Percentiles rank a stretch among this genome's conserved stretches.
phyloP scores from a whole-genome alignment of 495 filamentous ascomycete genomes.

The Diplogelasinospora grovesii region DNA sequence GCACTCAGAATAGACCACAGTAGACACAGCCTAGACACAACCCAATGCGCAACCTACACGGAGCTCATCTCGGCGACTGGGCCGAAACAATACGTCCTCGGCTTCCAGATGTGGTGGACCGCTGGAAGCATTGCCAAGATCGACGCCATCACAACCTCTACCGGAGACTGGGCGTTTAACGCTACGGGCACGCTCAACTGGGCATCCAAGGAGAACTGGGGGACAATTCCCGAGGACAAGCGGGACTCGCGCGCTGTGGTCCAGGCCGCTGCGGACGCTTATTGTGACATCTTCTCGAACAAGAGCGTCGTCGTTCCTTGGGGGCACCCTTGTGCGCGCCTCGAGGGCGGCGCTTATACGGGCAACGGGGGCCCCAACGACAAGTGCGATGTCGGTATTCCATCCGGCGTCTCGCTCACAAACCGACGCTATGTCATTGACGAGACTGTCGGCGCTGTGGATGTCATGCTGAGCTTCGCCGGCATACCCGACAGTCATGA shows the following conservation, averaged over 20 bases:
- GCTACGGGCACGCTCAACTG: conserved; percentile 42
- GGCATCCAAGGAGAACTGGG: conserved; percentile 37
- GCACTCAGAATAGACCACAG: conserved; percentile 42
- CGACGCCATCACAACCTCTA: conserved; percentile 37
- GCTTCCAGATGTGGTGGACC: conserved; percentile 38
- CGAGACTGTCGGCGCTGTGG: conserved; percentile 41
- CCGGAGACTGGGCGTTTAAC: conserved; percentile 46
- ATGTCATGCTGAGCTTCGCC: conserved; percentile 38
- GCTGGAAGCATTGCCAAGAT: conserved; percentile 26
- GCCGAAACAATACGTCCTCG: conserved; percentile 42
- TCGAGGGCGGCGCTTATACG: conserved; percentile 43
- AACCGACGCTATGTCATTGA: conserved; percentile 48
- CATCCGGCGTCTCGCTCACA: conserved; percentile 28
- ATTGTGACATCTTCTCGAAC: conserved; percentile 41
- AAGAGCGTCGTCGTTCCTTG: conserved; percentile 42
- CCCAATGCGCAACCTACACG: conserved; percentile 45
- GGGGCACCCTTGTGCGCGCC: conserved; percentile 39
- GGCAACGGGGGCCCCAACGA: conserved; percentile 29
- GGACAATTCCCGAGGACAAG: conserved; percentile 34
- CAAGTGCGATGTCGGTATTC: conserved; percentile 34
- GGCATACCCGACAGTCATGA: conserved; percentile 43
- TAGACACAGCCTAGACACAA: conserved; percentile 41
- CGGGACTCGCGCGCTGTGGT: conserved; percentile 39
- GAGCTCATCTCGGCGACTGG: conserved; percentile 41
- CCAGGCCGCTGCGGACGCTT: conserved; percentile 43